A percentile compares a stretch with the other conserved stretches of the same genome.
Evolutionary conservation across 805 yeast genomes (phyloP).

Genomic region (Phaffomyces antillensis): DNA sequence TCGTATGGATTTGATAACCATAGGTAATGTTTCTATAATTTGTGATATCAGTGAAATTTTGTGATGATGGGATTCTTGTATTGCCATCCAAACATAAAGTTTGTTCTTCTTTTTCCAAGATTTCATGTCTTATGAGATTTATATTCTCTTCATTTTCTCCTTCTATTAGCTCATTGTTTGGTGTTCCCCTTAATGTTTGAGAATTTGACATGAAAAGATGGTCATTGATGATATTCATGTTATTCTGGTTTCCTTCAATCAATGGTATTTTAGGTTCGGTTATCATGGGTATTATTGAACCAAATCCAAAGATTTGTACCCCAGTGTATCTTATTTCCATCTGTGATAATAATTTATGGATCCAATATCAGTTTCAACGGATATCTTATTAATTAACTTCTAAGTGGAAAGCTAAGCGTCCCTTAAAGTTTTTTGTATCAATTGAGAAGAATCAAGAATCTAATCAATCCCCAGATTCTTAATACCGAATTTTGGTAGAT

Average conservation of each 20-base stretch:
- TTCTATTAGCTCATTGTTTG: neutral
- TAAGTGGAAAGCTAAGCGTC: too few relatives aligned
- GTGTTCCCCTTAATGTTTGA: neutral
- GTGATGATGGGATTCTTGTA: conserved; percentile 9
- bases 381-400: too few relatives aligned
- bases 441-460: too few relatives aligned
- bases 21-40: neutral
- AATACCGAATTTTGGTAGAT: too few relatives aligned
- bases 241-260: neutral
- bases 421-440: too few relatives aligned
- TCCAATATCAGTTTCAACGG: too few relatives aligned
- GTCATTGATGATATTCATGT: neutral
- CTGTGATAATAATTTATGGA: too few relatives aligned
- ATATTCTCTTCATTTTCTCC: neutral
- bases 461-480: neutral
- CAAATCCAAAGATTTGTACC: conserved; percentile 7
- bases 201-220: neutral
- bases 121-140: neutral
- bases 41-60: conserved; percentile 2
- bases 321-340: too few relatives aligned
- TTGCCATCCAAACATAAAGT: conserved; percentile 4
- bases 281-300: conserved; percentile 9
- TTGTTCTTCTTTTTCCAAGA: neutral
- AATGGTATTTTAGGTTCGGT: neutral
- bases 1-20: too few relatives aligned